Base-by-base conservation (phyloP, 495 filamentous ascomycete genomes). In the Penicillium diatomitis region DNA sequence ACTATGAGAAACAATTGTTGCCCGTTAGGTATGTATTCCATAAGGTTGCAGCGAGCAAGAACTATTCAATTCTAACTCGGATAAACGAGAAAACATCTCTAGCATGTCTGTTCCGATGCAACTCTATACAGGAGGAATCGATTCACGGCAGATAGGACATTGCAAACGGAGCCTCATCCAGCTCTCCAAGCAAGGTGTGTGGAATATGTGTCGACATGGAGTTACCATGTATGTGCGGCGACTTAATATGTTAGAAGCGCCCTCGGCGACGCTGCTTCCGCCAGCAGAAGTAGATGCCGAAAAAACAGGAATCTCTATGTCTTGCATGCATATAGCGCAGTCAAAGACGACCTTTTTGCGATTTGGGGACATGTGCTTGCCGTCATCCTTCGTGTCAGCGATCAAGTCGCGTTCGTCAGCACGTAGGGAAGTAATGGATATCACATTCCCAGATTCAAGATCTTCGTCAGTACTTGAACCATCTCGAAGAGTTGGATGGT, bases 111-210 rank as follows among this genome's bases (percentile, higher is more conserved):
- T 20, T 20, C 20, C 20, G 2, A 20, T 20, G 20, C 20, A 20
- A 20, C 35, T 52, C 45, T 75, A 96, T 61, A 95, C 68, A 47
- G 90, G 87, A 47, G 89, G 89, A 54, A 96, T 67, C 53, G 82
- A 80, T 70, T 96, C 91, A 58, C 92, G 79, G 70, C 92, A 98
- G 55, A 96, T 96, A 5, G 92, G 92, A 73, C 92, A 98, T 68
- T 92, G 87, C 60, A 98, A 65, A 47, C 92, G 71, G 61, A 90
- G 88, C 57, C 84, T 77, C 86, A 96, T 94, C 92, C 92, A 97
- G 34, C 88, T 90, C 66, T 97, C 90, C 58, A 98, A 72, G 62
- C 92, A 98, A 44, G 79, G 73, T 41, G 85, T 94, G 62, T 98
- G 92, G 62, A 97, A 98, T 28, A 96, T 90, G 71, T 98, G 92